These are phyloP conservation scores for Volvox africanus DNA, from an alignment of 139 green algal species.

Conservation along the genomic window DNA sequence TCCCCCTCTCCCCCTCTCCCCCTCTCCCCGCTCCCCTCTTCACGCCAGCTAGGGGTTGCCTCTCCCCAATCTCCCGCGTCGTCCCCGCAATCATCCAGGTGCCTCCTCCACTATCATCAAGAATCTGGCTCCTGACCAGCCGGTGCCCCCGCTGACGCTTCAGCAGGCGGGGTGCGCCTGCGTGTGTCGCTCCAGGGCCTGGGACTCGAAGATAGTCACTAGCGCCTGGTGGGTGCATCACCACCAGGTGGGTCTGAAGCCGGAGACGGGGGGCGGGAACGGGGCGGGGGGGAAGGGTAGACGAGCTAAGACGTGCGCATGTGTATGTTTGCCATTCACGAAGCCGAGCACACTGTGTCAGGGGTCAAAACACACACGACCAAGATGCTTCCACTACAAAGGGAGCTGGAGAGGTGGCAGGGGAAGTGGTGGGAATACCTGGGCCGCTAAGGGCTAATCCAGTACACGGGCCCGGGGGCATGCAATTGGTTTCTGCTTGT, in stretches of 20 bases:
- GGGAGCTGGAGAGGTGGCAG: too few relatives aligned
- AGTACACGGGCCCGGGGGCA: too few relatives aligned
- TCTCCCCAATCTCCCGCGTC: background rate
- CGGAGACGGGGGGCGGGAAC: background rate
- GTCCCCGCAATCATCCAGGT: slow-evolving; percentile 40
- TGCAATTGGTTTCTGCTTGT: too few relatives aligned
- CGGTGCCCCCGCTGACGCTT: slow-evolving; percentile 85
- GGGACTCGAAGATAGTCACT: slow-evolving; percentile 94
- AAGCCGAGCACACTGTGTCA: too few relatives aligned
- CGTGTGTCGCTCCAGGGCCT: slow-evolving; percentile 91
- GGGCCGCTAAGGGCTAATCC: too few relatives aligned
- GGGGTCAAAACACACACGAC: too few relatives aligned
- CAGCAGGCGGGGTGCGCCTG: slow-evolving; percentile 87
- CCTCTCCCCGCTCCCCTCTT: background rate
- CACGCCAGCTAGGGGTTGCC: too few relatives aligned
- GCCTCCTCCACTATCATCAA: slow-evolving; percentile 92
- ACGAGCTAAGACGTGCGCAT: background rate
- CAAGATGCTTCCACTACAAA: too few relatives aligned
- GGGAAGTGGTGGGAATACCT: too few relatives aligned
- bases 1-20: background rate
- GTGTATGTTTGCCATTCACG: background rate
- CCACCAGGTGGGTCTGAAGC: background rate
- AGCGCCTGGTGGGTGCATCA: slow-evolving; percentile 94
- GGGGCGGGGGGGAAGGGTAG: background rate
- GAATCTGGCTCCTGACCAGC: slow-evolving; percentile 70